Base-by-base conservation (phyloP, 2,329 filamentous ascomycete species). In the Cadophora sp. region DNA sequence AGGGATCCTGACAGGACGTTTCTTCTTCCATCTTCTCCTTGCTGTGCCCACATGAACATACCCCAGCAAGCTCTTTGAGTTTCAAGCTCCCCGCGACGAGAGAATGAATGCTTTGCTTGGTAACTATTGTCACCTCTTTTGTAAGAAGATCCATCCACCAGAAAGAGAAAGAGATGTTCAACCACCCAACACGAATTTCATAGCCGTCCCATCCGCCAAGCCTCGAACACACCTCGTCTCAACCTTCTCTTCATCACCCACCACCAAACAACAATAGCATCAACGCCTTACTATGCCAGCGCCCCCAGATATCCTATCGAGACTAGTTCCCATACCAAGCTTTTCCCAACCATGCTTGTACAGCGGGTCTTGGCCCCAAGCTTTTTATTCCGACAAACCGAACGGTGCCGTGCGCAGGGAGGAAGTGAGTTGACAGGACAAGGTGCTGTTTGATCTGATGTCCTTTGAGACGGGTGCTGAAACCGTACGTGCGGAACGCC, bases 391-490 rank as follows among this genome's bases (percentile, higher is more conserved):
- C n/a, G 55, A 58, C 33, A 39, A 58, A 58, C 55, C 55, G 55
- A 58, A 53, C 50, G 24, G 50, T 33, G n/a, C 55, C n/a, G 55
- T 58, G 55, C 55, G 55, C 33, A 22, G 45, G n/a, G 1, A 45
- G 8, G 45, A 8, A 9, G 9, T 22, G n/a, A 48, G n/a, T 3
- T 4, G 45, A 48, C n/a, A 48, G 45, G 14, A 48, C 43, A 60
- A 27, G 43, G 58, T 60, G 41, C 4, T 45, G 58, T 60, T 60
- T 60, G 58, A 60, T 60, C 58, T 39, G 43, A 47, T 60, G 24
- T 48, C 24, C 39, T 20, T 20, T 60, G 58, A 60, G 58, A 60
- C 58, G 43, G 14, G 1, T 16, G 14, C 58, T 60, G 58, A 47
- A 60, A 60, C 43, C 58, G 41, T 30, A 24, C 8, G 36, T 8